Evolutionary conservation across 495 filamentous ascomycete genomes (phyloP).

Genomic region (Hyaloscypha finlandica): DNA sequence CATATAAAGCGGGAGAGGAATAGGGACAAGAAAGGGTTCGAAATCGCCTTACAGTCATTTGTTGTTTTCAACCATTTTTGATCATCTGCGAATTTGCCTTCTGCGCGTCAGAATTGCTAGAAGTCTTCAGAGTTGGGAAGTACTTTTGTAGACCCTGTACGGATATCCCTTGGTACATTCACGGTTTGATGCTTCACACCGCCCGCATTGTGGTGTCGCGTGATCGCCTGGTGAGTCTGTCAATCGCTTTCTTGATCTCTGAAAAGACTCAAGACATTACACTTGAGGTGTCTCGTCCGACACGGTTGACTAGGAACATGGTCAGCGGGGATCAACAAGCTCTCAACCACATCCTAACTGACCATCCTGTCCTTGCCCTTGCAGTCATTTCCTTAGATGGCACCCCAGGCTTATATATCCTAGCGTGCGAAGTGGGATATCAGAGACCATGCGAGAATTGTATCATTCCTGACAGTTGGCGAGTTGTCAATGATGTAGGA

Average conservation of each 20-base stretch:
- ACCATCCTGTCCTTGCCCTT: constrained; percentile 29
- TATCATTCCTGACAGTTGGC: not conserved
- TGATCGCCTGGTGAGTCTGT: constrained; percentile 24
- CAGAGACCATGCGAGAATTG: constrained; percentile 1
- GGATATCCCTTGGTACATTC: constrained; percentile 26
- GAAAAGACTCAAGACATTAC: constrained; percentile 5
- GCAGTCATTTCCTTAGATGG: constrained; percentile 11
- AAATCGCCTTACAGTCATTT: constrained; percentile 25
- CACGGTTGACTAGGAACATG: constrained; percentile 21
- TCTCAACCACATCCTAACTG: not conserved
- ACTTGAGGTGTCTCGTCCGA: constrained; percentile 27
- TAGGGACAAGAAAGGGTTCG: not conserved
- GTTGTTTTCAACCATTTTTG: constrained; percentile 29
- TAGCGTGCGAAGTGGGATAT: not conserved
- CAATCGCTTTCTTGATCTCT: not conserved
- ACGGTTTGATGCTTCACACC: constrained; percentile 21
- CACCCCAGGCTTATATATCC: not conserved
- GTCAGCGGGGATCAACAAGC: not conserved
- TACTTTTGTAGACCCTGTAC: constrained; percentile 25
- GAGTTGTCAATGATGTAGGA: not conserved
- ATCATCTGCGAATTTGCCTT: constrained; percentile 22
- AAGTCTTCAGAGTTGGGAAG: not conserved
- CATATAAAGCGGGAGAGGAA: not conserved
- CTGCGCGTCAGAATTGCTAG: constrained; percentile 5
- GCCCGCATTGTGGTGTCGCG: constrained; percentile 24